phyloP scores from a whole-genome alignment of 768 basidiomycete species.

The Lactifluus volemus region DNA sequence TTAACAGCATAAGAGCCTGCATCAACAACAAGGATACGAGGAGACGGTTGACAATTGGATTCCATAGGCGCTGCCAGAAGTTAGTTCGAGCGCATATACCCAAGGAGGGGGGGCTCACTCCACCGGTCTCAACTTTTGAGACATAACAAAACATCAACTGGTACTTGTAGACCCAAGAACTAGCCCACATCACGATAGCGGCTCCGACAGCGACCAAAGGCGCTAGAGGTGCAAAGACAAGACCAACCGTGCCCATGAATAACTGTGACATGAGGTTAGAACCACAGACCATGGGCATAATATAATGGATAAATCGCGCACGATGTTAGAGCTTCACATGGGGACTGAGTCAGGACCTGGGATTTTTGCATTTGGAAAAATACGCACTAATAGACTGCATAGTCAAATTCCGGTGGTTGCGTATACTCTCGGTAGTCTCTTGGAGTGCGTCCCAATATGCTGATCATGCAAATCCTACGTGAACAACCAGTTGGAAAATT shows the following conservation, averaged over 20 bases:
- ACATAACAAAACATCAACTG: slow-evolving; percentile 92
- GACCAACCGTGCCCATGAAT: slow-evolving; percentile 87
- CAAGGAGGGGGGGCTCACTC: slow-evolving; percentile 42
- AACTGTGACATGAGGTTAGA: slow-evolving; percentile 35
- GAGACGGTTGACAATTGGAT: slow-evolving; percentile 85
- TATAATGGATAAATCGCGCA: slow-evolving; percentile 27
- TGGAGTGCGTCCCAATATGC: slow-evolving; percentile 80
- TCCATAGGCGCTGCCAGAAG: slow-evolving; percentile 71
- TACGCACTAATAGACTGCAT: slow-evolving; percentile 73
- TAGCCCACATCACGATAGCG: slow-evolving; percentile 80
- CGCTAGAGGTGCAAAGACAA: slow-evolving; percentile 92
- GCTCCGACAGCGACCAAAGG: slow-evolving; percentile 82
- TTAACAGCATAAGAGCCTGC: slow-evolving; percentile 81
- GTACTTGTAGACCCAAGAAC: slow-evolving; percentile 89
- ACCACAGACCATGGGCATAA: slow-evolving; percentile 7
- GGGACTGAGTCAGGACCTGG: slow-evolving; percentile 8
- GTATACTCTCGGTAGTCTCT: slow-evolving; percentile 88
- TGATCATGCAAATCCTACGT: slow-evolving; percentile 24
- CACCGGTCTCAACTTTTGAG: slow-evolving; percentile 87
- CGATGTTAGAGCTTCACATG: slow-evolving; percentile 43
- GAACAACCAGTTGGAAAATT: neutral
- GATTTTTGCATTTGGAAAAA: neutral
- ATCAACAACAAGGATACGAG: slow-evolving; percentile 72
- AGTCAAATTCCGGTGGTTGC: slow-evolving; percentile 84
- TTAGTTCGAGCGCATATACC: neutral